phyloP scores from a whole-genome alignment of 2,329 filamentous ascomycete species.

The Lachnellula arida region DNA sequence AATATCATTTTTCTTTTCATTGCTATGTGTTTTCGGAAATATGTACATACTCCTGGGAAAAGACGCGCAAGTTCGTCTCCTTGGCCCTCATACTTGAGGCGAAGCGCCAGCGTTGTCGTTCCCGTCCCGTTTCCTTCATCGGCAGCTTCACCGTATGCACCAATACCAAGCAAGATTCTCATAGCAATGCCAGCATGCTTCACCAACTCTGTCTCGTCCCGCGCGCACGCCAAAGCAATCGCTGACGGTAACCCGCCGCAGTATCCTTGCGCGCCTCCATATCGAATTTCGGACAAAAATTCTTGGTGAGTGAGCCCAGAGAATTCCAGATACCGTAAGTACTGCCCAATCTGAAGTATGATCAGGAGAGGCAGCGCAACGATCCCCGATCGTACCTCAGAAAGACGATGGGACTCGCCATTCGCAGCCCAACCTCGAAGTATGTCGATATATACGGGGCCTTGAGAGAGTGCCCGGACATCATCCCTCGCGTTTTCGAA shows the following conservation, averaged over 20 bases:
- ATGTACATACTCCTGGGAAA: background rate
- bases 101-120: slow-evolving; percentile 1
- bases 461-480: background rate
- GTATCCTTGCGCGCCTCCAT: slow-evolving; percentile 13
- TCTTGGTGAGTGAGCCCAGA: background rate
- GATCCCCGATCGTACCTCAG: background rate
- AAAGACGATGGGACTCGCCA: background rate
- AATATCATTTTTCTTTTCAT: background rate
- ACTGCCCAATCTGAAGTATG: slow-evolving; percentile 3
- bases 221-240: slow-evolving; percentile 4
- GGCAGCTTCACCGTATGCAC: slow-evolving; percentile 9
- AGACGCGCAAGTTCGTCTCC: slow-evolving; percentile 1
- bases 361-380: slow-evolving; percentile 1
- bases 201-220: slow-evolving; percentile 8
- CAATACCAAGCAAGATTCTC: slow-evolving; percentile 7
- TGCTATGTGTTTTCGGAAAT: no score
- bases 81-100: slow-evolving; percentile 12
- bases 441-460: background rate
- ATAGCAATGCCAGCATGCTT: slow-evolving; percentile 1
- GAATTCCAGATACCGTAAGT: background rate
- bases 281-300: background rate
- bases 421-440: background rate
- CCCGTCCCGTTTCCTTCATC: slow-evolving; percentile 9
- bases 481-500: background rate
- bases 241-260: slow-evolving; percentile 13